Evolutionary conservation across 2,329 filamentous ascomycete genomes (phyloP), one percentile per base, ranked within the genome.

Genomic region (Aspergillus latus): DNA sequence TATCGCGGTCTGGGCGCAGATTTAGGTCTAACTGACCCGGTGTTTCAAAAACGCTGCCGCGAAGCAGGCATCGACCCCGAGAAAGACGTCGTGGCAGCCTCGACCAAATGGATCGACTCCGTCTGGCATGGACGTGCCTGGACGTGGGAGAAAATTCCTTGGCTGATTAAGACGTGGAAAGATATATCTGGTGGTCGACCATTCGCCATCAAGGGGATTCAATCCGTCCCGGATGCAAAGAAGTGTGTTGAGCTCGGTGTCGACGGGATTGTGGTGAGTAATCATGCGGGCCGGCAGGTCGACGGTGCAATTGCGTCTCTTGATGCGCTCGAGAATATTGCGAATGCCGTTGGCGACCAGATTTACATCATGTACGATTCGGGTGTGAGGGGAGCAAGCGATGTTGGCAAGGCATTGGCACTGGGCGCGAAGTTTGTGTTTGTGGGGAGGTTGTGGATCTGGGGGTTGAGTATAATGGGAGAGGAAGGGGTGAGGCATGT

Each of bases 171-270:
- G 64, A 76, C 80, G 21, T 82, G 85, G 75, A 79, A 76, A 68
- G 73, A 76, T 56, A 80, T 83, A 29, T 52, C 50, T n/a, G 32
- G 40, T 2, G 50, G 50, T 3, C 32, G 80, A 75, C 85, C 65
- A 62, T 90, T 76, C 74, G 86, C 61, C 48, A 70, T 90, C 28
- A 91, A 90, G 70, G 88, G 88, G 0, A 82, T 91, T n/a, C 86
- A 90, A 73, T 83, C 81, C 11, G 81, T 83, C 0, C 76, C 78
- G 40, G 88, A 91, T 69, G 87, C 87, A 11, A 75, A 78, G 51
- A 78, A 76, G 62, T 84, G 84, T 2, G 78, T 85, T 36, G 79
- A 87, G 50, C 66, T 79, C 10, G 86, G 85, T 0, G 82, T 83
- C 2, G 83, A 90, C 61, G 88, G 84, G 0, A 88, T 91, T 47